phyloP scores from a whole-genome alignment of 805 yeast species.

The Nakazawaea holstii region DNA sequence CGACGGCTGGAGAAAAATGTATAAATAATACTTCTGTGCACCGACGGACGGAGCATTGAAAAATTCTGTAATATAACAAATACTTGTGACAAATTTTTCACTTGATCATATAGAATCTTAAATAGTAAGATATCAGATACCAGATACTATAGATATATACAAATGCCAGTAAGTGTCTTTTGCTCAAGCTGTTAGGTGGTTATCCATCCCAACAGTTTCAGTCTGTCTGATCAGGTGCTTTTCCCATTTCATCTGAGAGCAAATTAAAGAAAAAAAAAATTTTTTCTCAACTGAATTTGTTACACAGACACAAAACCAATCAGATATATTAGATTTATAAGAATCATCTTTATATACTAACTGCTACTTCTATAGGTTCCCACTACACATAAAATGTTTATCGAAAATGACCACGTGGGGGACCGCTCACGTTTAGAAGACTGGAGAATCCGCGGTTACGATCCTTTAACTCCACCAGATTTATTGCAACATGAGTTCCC shows the following conservation, averaged over 20 bases:
- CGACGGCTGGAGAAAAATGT: too few relatives aligned
- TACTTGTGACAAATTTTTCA: too few relatives aligned
- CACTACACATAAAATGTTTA: slow-evolving; percentile 55
- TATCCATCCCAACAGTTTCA: too few relatives aligned
- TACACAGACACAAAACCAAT: slow-evolving; percentile 4
- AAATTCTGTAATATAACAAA: too few relatives aligned
- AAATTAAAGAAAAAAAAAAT: not conserved
- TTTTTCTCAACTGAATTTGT: too few relatives aligned
- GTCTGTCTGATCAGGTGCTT: not conserved
- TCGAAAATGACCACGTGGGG: slow-evolving; percentile 77
- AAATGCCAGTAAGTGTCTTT: not conserved
- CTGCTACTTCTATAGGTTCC: slow-evolving; percentile 10
- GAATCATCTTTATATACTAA: not conserved
- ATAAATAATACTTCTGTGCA: too few relatives aligned
- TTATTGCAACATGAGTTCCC: slow-evolving; percentile 83
- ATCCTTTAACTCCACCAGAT: slow-evolving; percentile 94
- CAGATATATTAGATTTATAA: not conserved
- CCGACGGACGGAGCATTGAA: too few relatives aligned
- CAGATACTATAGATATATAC: too few relatives aligned
- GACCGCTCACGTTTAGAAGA: slow-evolving; percentile 76
- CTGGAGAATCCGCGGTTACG: slow-evolving; percentile 82
- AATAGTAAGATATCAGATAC: not conserved
- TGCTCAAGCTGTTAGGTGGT: too few relatives aligned
- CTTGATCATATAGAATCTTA: not conserved
- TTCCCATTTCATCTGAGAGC: not conserved